Conservation (phyloP, 2,329 filamentous ascomycete species). For the Coniochaeta prunicola region DNA sequence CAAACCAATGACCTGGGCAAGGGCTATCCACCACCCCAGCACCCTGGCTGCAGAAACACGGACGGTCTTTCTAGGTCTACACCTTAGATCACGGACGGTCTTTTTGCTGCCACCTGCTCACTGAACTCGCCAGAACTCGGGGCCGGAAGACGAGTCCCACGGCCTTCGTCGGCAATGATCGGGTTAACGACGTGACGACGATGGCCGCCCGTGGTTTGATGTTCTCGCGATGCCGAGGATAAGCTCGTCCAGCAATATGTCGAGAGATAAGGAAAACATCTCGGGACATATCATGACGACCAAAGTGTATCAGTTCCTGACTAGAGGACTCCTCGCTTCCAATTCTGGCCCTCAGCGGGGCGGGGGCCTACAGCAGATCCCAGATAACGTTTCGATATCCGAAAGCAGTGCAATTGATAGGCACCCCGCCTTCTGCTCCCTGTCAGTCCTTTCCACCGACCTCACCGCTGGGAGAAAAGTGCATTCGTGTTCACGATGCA, state of each 20-base stretch:
- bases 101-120: neutral
- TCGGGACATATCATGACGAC: slow-evolving; percentile 7
- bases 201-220: slow-evolving; percentile 2
- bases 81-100: neutral
- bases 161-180: neutral
- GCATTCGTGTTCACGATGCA: neutral
- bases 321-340: neutral
- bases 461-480: neutral
- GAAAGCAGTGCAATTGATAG: neutral
- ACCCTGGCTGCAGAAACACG: neutral
- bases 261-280: slow-evolving; percentile 3
- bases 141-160: neutral
- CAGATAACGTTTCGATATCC: neutral
- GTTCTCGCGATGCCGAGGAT: slow-evolving; percentile 20
- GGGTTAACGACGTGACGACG: neutral
- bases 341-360: neutral
- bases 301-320: neutral
- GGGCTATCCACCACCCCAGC: neutral
- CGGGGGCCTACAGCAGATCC: neutral
- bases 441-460: neutral
- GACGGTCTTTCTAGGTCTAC: neutral
- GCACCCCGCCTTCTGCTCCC: neutral
- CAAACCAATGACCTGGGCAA: too few relatives aligned
- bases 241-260: slow-evolving; percentile 6
- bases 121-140: neutral